Evolutionary conservation across 805 yeast species (phyloP).

Genomic region (Candida pseudofarinosa): DNA sequence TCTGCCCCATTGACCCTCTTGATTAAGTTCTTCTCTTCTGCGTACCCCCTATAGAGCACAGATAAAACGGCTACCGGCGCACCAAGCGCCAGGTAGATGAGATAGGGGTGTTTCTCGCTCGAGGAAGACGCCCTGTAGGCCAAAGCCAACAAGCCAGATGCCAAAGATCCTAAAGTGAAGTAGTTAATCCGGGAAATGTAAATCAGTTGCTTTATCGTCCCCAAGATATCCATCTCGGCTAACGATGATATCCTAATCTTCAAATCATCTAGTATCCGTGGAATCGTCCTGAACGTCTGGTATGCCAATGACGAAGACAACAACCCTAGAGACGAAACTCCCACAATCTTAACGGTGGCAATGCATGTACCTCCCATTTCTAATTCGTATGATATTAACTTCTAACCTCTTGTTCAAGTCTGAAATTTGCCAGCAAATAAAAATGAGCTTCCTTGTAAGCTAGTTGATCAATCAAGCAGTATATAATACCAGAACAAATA

Average conservation of each 20-base stretch:
- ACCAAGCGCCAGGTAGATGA: conserved; percentile 61
- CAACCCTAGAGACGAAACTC: conserved; percentile 66
- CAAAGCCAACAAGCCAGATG: conserved; percentile 48
- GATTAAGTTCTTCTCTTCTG: conserved; percentile 15
- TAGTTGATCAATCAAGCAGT: background rate
- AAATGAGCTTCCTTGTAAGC: background rate
- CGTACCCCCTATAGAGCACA: conserved; percentile 13
- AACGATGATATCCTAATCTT: conserved; percentile 15
- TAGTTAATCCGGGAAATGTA: conserved; percentile 19
- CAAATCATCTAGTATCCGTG: conserved; percentile 24
- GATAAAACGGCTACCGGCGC: conserved; percentile 40
- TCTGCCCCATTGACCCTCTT: background rate
- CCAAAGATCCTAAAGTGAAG: conserved; percentile 41
- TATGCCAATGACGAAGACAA: conserved; percentile 50
- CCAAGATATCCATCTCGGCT: conserved; percentile 7
- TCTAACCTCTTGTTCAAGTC: background rate
- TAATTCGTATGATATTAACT: background rate
- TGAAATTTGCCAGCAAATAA: background rate
- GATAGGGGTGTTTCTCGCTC: conserved; percentile 65
- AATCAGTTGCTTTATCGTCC: conserved; percentile 17
- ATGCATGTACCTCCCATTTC: conserved; percentile 30
- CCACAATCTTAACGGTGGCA: conserved; percentile 53
- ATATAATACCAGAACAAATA: background rate
- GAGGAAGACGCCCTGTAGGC: conserved; percentile 57
- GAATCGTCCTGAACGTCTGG: conserved; percentile 31